Conservation (phyloP, 768 basidiomycete genomes). For the Pholiota conissans region DNA sequence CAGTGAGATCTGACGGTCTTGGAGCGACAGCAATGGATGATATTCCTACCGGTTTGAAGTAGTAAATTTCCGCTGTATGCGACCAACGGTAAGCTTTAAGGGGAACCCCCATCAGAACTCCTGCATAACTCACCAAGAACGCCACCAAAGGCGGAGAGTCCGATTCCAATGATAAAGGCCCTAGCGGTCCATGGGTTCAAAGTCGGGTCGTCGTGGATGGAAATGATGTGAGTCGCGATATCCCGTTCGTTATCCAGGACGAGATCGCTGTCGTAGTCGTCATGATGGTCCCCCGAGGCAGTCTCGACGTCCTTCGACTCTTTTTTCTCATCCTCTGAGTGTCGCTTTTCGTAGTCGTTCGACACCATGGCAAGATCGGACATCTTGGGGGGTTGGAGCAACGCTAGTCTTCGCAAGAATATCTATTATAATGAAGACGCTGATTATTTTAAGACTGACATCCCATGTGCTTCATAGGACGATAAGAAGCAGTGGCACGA, state of each 20-base stretch:
- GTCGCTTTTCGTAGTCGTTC: constrained; percentile 27
- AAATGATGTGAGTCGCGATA: constrained; percentile 47
- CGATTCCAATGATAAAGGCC: constrained; percentile 45
- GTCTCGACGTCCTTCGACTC: constrained; percentile 32
- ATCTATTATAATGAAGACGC: not conserved
- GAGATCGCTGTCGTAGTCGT: constrained; percentile 26
- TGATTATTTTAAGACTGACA: not conserved
- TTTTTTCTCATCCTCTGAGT: constrained; percentile 31
- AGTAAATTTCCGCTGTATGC: constrained; percentile 52
- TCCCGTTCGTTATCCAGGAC: constrained; percentile 46
- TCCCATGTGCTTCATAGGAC: constrained; percentile 6
- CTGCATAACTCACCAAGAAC: constrained; percentile 38
- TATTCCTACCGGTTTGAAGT: constrained; percentile 52
- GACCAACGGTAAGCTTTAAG: not conserved
- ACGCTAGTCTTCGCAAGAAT: not conserved
- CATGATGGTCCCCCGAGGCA: constrained; percentile 24
- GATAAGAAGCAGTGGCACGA: not conserved
- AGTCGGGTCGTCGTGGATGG: constrained; percentile 43
- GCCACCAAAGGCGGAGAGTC: constrained; percentile 48
- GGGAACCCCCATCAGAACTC: not conserved
- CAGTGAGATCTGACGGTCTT: too few species aligned
- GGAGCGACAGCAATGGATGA: not conserved
- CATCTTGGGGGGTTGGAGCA: constrained; percentile 7
- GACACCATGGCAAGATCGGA: constrained; percentile 5
- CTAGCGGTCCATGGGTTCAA: constrained; percentile 48